Base-by-base conservation (phyloP, 2,329 filamentous ascomycete species). In the Xylaria sp. region DNA sequence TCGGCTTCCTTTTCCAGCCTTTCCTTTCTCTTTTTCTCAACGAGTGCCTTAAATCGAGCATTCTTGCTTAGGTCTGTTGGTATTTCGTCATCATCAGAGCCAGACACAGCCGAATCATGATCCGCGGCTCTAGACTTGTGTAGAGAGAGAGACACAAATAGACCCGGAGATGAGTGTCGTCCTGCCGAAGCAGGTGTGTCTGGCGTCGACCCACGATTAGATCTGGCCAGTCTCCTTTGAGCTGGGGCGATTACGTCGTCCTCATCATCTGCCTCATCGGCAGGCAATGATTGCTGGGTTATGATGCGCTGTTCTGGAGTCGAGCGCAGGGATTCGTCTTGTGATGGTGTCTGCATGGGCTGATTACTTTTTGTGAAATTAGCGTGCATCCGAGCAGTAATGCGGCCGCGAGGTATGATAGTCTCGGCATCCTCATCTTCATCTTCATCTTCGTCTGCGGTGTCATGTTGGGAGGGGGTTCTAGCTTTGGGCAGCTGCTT, bases 1-100 rank as follows among this genome's bases (percentile, higher is more conserved):
- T 84, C 83, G 19, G 84, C 86, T 70, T 95, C 89, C 54, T 83
- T 87, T 3, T 86, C 89, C 37, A 88, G 78, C 7, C 89, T 84
- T 72, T 95, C 89, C 65, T 88, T 84, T 52, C 88, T 86, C 72
- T 94, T 95, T 70, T 87, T 85, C 47, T 87, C 87, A 11, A 95
- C 84, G 0, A 96, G 84, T 7, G 89, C 90, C 64, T 87, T 81
- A 71, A 96, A 89, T 4, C 89, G 86, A 42, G 85, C 80, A 51
- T 87, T 84, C 63, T 83, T 79, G 57, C 76, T 65, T 11, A 75
- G 53, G 63, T 77, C 69, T 14, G 77, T 65, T 5, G 84, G 81
- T 0, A 85, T 61, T 6, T 85, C 82, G 9, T 78, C 77, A 21
- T 86, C 57, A 7, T 68, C 83, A 2, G 75, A 74, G 42, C 77